Conservation (phyloP, 306 rosid genomes). For the Erythrophleum fordii region DNA sequence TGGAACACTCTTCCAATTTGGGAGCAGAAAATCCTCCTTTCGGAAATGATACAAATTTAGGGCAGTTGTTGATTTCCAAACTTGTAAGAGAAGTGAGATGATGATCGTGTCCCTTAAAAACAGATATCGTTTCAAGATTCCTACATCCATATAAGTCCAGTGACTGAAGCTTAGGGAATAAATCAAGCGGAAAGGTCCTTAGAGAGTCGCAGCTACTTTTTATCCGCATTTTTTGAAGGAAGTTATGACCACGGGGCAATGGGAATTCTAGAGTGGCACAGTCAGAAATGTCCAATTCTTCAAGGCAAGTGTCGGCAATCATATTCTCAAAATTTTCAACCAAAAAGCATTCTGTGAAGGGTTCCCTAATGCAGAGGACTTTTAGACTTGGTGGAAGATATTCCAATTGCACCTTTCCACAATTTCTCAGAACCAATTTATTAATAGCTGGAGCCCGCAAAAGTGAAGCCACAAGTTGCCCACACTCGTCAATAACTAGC, state of each 20-base stretch:
- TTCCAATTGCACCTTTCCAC: not conserved
- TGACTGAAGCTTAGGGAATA: not conserved
- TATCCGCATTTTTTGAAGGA: not conserved
- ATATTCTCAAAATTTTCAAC: not conserved
- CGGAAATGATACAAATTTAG: conserved; percentile 20
- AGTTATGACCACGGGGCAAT: not conserved
- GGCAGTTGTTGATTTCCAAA: not conserved
- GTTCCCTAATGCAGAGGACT: not conserved
- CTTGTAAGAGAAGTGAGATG: not conserved
- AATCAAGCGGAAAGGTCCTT: not conserved
- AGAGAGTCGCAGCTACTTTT: not conserved
- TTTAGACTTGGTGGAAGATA: not conserved
- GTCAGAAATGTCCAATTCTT: not conserved
- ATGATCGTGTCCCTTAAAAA: no score
- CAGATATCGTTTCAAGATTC: not conserved
- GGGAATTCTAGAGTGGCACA: not conserved
- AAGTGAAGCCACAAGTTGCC: not conserved
- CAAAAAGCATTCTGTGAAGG: not conserved
- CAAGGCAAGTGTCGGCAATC: not conserved
- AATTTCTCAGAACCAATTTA: not conserved
- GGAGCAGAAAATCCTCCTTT: not conserved
- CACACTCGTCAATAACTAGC: not conserved
- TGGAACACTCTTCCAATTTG: not conserved
- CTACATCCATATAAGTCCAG: not conserved
- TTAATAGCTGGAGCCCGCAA: not conserved